These are phyloP conservation scores for Alternaria ethzedia DNA, from an alignment of 2,329 filamentous ascomycete species.

Conservation along the genomic window DNA sequence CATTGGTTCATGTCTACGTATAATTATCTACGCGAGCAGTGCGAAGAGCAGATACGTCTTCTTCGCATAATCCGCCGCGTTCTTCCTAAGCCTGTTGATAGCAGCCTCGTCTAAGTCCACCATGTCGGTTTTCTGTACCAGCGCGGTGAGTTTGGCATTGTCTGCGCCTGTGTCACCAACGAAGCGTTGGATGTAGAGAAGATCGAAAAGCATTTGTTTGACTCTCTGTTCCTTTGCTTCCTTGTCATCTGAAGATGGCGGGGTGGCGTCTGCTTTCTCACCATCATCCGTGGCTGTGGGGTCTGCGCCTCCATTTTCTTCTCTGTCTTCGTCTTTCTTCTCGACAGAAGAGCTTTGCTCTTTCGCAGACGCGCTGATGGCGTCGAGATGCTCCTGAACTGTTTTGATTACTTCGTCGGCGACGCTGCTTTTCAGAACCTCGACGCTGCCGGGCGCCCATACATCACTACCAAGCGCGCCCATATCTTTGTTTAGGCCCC, in stretches of 20 bases:
- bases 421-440: conserved; percentile 66
- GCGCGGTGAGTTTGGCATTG: conserved; percentile 1
- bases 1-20: neutral
- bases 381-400: conserved; percentile 44
- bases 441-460: conserved; percentile 76
- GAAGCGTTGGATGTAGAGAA: conserved; percentile 51
- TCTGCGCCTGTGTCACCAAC: conserved; percentile 10
- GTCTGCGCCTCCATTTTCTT: neutral
- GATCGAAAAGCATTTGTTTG: conserved; percentile 53
- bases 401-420: conserved; percentile 56
- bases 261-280: conserved; percentile 13
- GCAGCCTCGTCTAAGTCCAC: conserved; percentile 58
- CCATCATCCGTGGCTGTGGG: neutral
- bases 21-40: conserved; percentile 57
- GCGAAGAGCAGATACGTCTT: conserved; percentile 83
- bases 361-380: conserved; percentile 4
- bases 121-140: conserved; percentile 45
- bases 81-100: conserved; percentile 64
- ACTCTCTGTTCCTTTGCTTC: conserved; percentile 34
- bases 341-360: conserved; percentile 13
- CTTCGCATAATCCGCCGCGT: conserved; percentile 80
- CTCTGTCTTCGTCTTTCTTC: conserved; percentile 2
- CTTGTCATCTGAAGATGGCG: conserved; percentile 10
- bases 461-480: conserved; percentile 73
- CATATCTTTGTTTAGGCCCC: conserved; percentile 71